Evolutionary conservation across 1,139 yeast species (phyloP).

Genomic region (Debaryomyces fabryi): DNA sequence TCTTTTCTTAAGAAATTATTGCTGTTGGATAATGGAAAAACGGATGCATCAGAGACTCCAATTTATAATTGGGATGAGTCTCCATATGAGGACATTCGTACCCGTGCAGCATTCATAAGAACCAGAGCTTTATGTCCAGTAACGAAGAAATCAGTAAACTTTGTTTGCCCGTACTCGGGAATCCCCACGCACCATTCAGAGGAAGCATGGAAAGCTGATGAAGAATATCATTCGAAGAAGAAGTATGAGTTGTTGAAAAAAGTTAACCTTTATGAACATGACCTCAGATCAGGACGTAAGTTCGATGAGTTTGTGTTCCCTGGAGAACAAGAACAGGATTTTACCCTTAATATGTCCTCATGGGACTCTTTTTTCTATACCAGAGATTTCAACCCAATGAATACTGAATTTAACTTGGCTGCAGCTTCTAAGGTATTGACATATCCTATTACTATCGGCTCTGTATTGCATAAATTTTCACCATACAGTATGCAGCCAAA

Average conservation of each 20-base stretch:
- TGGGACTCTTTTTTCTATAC: slow-evolving; percentile 97
- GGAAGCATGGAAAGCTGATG: slow-evolving; percentile 87
- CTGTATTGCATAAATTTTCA: slow-evolving; percentile 78
- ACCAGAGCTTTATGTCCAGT: slow-evolving; percentile 92
- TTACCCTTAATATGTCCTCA: slow-evolving; percentile 71
- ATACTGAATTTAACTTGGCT: slow-evolving; percentile 93
- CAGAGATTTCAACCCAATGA: slow-evolving; percentile 92
- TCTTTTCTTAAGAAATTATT: slow-evolving; percentile 45
- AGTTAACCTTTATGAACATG: slow-evolving; percentile 93
- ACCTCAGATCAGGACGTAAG: slow-evolving; percentile 86
- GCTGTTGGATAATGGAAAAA: slow-evolving; percentile 34
- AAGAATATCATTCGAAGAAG: slow-evolving; percentile 66
- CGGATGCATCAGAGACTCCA: slow-evolving; percentile 22
- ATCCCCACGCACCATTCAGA: slow-evolving; percentile 93
- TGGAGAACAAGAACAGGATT: slow-evolving; percentile 74
- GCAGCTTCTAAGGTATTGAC: slow-evolving; percentile 93
- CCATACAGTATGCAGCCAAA: slow-evolving; percentile 81
- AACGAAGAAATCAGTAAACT: slow-evolving; percentile 76
- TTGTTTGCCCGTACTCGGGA: slow-evolving; percentile 90
- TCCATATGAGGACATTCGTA: slow-evolving; percentile 83
- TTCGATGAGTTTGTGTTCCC: slow-evolving; percentile 97
- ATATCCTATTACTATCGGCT: slow-evolving; percentile 88
- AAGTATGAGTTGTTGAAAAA: slow-evolving; percentile 75
- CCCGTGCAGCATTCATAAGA: slow-evolving; percentile 88
- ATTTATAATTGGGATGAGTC: slow-evolving; percentile 76